These are phyloP conservation scores for Patellaria atrata DNA, from an alignment of 495 filamentous ascomycete species.

Conservation along the genomic window DNA sequence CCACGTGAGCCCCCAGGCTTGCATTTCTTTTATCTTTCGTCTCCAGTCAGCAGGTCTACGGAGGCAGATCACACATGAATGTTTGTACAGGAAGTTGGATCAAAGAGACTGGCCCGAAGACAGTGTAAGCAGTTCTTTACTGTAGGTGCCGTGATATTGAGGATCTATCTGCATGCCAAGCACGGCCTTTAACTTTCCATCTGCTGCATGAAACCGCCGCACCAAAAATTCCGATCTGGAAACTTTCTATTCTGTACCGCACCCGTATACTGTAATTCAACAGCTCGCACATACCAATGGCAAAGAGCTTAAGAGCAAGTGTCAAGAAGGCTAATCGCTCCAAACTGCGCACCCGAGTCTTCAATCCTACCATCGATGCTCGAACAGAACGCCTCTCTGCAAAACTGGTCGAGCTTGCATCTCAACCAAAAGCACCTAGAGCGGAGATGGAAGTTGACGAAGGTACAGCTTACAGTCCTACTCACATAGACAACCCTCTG, in stretches of 20 bases:
- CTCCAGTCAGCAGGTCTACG: no score
- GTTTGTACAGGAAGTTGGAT: no score
- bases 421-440: conserved; percentile 42
- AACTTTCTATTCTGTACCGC: background rate
- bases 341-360: conserved; percentile 59
- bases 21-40: no score
- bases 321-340: conserved; percentile 63
- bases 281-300: conserved; percentile 42
- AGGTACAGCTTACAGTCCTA: no score
- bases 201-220: background rate
- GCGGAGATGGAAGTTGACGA: conserved; percentile 26
- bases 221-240: conserved; percentile 16
- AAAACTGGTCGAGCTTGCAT: conserved; percentile 60
- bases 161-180: background rate
- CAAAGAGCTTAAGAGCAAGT: conserved; percentile 64
- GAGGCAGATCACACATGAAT: no score
- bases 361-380: conserved; percentile 61
- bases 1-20: no score
- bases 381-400: conserved; percentile 64
- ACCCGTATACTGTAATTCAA: conserved; percentile 1
- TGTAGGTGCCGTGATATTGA: no score
- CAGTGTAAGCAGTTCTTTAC: no score
- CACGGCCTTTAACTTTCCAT: background rate
- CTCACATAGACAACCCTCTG: no score
- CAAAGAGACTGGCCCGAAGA: no score